Evolutionary conservation across 2,329 filamentous ascomycete species (phyloP).

Genomic region (Arthroderma sp.): DNA sequence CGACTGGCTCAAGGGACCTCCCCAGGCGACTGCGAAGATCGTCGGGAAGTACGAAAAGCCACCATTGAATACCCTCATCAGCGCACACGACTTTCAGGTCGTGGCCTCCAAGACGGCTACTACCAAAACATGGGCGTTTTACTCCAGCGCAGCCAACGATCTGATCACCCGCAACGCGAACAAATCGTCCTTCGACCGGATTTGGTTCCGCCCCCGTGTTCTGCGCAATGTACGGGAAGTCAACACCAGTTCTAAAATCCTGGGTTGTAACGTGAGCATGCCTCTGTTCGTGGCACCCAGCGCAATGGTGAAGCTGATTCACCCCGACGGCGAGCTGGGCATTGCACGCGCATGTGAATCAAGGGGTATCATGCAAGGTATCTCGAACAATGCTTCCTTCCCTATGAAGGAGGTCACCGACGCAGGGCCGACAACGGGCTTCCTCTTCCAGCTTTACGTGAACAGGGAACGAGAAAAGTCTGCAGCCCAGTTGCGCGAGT

Average conservation of each 20-base stretch:
- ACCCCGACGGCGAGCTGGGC: slow-evolving; percentile 52
- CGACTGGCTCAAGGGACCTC: slow-evolving; percentile 36
- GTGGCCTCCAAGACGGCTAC: slow-evolving; percentile 45
- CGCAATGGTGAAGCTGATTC: slow-evolving; percentile 51
- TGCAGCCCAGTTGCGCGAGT: slow-evolving; percentile 34
- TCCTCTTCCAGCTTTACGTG: slow-evolving; percentile 47
- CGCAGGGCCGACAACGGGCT: slow-evolving; percentile 31
- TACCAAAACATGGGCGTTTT: slow-evolving; percentile 58
- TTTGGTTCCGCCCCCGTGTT: slow-evolving; percentile 38
- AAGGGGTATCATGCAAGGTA: slow-evolving; percentile 45
- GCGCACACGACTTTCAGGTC: slow-evolving; percentile 48
- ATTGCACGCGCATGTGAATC: slow-evolving; percentile 43
- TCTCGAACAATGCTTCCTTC: slow-evolving; percentile 52
- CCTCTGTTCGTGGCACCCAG: slow-evolving; percentile 55
- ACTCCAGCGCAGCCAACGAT: slow-evolving; percentile 55
- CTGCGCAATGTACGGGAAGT: slow-evolving; percentile 43
- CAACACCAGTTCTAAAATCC: slow-evolving; percentile 41
- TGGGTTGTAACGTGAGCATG: slow-evolving; percentile 41
- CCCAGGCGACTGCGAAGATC: slow-evolving; percentile 21
- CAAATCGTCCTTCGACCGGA: slow-evolving; percentile 39
- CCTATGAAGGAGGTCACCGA: slow-evolving; percentile 43
- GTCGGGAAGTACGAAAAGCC: slow-evolving; percentile 17
- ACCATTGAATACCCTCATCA: slow-evolving; percentile 45
- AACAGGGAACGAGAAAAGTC: slow-evolving; percentile 42
- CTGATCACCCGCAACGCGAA: slow-evolving; percentile 47